A percentile compares a stretch with the other conserved stretches of the same genome.
Evolutionary conservation across 331 rosid species (phyloP).

Genomic region (Phaseolus coccineus): DNA sequence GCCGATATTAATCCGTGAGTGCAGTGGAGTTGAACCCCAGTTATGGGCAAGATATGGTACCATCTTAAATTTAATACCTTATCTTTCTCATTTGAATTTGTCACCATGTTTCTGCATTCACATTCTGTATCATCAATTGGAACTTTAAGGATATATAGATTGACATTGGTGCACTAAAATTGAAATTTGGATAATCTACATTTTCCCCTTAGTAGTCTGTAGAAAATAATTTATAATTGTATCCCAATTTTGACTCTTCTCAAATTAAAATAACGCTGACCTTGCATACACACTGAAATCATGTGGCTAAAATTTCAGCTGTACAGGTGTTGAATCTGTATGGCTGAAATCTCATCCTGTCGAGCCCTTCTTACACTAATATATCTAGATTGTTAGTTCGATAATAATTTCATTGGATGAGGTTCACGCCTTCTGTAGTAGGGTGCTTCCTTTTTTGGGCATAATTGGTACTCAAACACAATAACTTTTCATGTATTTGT

Average conservation of each 20-base stretch:
- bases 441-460: too few relatives aligned
- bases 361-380: background rate
- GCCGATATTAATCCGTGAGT: conserved; percentile 92
- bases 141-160: conserved; percentile 3
- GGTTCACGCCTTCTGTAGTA: too few relatives aligned
- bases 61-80: conserved; percentile 13
- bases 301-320: conserved; percentile 20
- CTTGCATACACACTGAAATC: background rate
- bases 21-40: conserved; percentile 87
- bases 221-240: background rate
- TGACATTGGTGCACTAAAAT: background rate
- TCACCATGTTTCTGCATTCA: conserved; percentile 17
- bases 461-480: too few relatives aligned
- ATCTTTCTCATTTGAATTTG: conserved; percentile 15
- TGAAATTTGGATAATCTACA: conserved; percentile 10
- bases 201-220: background rate
- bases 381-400: background rate
- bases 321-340: background rate
- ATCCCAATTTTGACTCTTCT: background rate
- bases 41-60: conserved; percentile 98
- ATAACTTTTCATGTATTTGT: background rate
- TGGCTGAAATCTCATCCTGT: conserved; percentile 9
- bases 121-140: background rate
- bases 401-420: background rate
- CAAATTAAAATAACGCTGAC: background rate